A percentile compares a stretch with the other conserved stretches of the same genome.
phyloP scores from a whole-genome alignment of 495 filamentous ascomycete species.

The Daldinia bambusicola region DNA sequence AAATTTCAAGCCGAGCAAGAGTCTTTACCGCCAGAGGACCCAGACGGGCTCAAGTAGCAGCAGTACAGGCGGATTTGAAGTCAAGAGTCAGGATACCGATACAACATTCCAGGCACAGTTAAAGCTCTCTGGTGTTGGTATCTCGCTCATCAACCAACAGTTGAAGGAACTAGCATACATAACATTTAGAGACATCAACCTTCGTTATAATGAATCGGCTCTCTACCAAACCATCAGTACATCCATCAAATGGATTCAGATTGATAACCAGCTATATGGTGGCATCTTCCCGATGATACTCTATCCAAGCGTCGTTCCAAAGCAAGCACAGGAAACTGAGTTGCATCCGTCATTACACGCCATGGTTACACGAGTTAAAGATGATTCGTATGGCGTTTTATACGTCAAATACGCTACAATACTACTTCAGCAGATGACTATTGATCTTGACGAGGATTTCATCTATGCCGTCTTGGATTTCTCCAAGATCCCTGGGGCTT shows the following conservation, averaged over 20 bases:
- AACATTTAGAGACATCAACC: slow-evolving; percentile 90
- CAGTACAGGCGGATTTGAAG: slow-evolving; percentile 78
- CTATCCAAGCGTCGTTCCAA: slow-evolving; percentile 98
- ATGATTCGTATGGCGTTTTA: slow-evolving; percentile 96
- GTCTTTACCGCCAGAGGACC: slow-evolving; percentile 90
- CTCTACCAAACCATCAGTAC: slow-evolving; percentile 90
- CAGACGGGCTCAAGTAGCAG: slow-evolving; percentile 62
- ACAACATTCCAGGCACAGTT: slow-evolving; percentile 89
- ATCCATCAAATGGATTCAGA: slow-evolving; percentile 97
- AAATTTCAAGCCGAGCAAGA: slow-evolving; percentile 94
- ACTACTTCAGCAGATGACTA: slow-evolving; percentile 95
- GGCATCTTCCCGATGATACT: slow-evolving; percentile 97
- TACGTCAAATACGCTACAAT: slow-evolving; percentile 98
- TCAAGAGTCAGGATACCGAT: slow-evolving; percentile 87
- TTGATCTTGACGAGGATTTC: slow-evolving; percentile 98
- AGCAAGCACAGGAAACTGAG: slow-evolving; percentile 96
- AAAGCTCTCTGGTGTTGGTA: slow-evolving; percentile 86
- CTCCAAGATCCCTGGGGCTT: slow-evolving; percentile 92
- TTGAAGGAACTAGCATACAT: slow-evolving; percentile 92
- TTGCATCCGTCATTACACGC: slow-evolving; percentile 93
- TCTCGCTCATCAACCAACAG: slow-evolving; percentile 93
- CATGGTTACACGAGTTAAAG: slow-evolving; percentile 93
- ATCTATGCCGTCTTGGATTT: slow-evolving; percentile 96
- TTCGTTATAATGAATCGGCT: slow-evolving; percentile 90
- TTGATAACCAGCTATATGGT: slow-evolving; percentile 98